phyloP scores from a whole-genome alignment of 2,329 filamentous ascomycete species.

The Pseudocercospora fuligena region DNA sequence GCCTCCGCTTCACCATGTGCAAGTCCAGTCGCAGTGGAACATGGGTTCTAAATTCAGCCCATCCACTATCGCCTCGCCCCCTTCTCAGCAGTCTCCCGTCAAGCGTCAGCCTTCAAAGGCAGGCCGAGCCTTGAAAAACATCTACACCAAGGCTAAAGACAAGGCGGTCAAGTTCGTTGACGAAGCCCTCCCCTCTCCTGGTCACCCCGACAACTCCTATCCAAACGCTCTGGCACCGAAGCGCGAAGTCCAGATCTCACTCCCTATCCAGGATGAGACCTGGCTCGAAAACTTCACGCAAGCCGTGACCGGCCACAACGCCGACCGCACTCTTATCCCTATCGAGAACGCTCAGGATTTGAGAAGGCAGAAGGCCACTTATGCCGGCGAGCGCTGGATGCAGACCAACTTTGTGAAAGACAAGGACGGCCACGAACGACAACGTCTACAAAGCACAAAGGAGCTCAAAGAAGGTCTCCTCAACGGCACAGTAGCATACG shows the following conservation, averaged over 20 bases:
- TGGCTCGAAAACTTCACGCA: background rate
- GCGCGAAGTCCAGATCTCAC: background rate
- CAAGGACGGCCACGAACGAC: background rate
- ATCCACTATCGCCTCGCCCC: background rate
- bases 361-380: background rate
- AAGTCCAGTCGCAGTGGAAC: background rate
- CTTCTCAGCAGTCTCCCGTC: background rate
- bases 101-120: background rate
- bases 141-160: background rate
- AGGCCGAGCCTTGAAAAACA: background rate
- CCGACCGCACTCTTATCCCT: background rate
- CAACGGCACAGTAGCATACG: background rate
- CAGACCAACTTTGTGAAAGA: background rate
- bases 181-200: background rate
- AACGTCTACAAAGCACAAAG: background rate
- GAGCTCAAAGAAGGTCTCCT: background rate
- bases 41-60: background rate
- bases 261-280: background rate
- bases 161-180: background rate
- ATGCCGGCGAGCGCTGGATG: background rate
- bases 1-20: background rate
- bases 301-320: background rate
- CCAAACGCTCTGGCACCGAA: slow-evolving; percentile 2
- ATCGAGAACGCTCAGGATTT: background rate
- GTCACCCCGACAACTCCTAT: background rate